Evolutionary conservation across 148 eudicot species (phyloP), one percentile per base, ranked within the genome.

Genomic region (Agrostemma githago): DNA sequence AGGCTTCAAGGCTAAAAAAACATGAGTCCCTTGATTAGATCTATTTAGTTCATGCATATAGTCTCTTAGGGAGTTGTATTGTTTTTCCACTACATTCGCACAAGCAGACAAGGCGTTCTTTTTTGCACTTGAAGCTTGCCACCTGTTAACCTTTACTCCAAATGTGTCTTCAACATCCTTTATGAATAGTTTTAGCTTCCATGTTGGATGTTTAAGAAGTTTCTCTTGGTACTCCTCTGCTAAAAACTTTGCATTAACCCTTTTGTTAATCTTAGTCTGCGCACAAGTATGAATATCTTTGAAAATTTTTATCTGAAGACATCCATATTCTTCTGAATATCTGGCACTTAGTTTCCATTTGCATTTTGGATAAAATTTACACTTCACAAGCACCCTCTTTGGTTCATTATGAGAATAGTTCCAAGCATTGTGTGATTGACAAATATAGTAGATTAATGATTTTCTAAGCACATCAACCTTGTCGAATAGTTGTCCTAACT

Each of bases 121-220:
- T 60, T 60, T 60, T 1, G 63, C 63, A 11, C 17, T 60, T 7
- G 63, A 60, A 60, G 63, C 63, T 60, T 60, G 63, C 63, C 63
- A 60, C 19, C 63, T 60, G 16, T n/a, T 17, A 17, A 60, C 16
- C 5, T 5, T 60, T 11, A 60, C 16, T 5, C 20, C 20, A 60
- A 7, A 60, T 11, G 63, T 60, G 6, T 60, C 63, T 12, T 60
- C 6, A 11, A 60, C 63, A 60, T 60, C 63, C 63, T 51, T 51
- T 12, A 51, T 51, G 56, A 51, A 6, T 12, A 51, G 12, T 51
- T 51, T 51, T 12, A 51, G 56, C 56, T 51, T 51, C 56, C 56
- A 51, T 26, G 34, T 26, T 26, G 34, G 34, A 26, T 26, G 34
- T 26, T 26, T 26, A 26, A 26, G 34, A 26, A 26, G 34, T 26